Percentiles rank a stretch among this genome's conserved stretches.
phyloP scores from a whole-genome alignment of 1,284 basidiomycete genomes.

The Sporisorium graminicola region DNA sequence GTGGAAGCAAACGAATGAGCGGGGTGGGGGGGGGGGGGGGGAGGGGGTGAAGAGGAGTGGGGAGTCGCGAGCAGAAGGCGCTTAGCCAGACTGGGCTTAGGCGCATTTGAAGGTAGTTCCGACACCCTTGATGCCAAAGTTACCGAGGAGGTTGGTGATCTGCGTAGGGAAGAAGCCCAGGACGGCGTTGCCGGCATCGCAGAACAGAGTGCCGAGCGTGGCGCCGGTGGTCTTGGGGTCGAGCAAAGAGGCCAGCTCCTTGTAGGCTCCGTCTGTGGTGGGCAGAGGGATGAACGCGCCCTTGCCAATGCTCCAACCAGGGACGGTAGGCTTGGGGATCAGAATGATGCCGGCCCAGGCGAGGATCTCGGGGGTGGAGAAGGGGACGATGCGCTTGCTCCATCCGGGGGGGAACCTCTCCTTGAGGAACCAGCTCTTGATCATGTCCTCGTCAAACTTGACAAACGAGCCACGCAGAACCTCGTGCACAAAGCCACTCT shows the following conservation, averaged over 20 bases:
- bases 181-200: conserved; percentile 32
- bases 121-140: conserved; percentile 23
- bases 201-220: conserved; percentile 18
- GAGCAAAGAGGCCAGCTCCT: conserved; percentile 25
- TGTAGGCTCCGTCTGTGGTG: conserved; percentile 19
- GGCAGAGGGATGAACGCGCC: conserved; percentile 34
- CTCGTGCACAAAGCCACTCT: conserved; percentile 42
- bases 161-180: conserved; percentile 31
- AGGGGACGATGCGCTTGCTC: conserved; percentile 29
- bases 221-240: conserved; percentile 27
- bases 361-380: conserved; percentile 33
- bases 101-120: conserved; percentile 8
- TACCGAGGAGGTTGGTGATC: conserved; percentile 28
- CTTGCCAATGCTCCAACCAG: conserved; percentile 37
- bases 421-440: conserved; percentile 35
- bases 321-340: conserved; percentile 28
- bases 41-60: no score
- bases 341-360: conserved; percentile 36
- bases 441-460: conserved; percentile 42
- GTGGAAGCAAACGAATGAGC: no score
- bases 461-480: conserved; percentile 30
- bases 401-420: conserved; percentile 38
- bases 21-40: no score
- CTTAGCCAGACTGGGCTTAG: no score
- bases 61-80: no score